These are phyloP conservation scores for Metrosideros polymorpha DNA, from an alignment of 441 rosid species.

Conservation along the genomic window DNA sequence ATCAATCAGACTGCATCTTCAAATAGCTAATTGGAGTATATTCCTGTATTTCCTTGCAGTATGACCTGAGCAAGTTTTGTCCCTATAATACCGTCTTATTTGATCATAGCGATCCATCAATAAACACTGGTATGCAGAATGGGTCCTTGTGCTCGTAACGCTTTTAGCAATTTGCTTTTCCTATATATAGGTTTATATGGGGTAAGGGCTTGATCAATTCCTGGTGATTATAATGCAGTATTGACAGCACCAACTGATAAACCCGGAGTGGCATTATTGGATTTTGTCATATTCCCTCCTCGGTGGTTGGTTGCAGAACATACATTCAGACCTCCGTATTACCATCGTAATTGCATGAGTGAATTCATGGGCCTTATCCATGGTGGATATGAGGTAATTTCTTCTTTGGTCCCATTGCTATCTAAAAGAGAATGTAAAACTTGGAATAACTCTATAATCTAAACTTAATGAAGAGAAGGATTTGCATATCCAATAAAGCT, in stretches of 20 bases:
- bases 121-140: constrained; percentile 61
- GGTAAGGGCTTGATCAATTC: neutral
- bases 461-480: neutral
- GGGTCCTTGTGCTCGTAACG: neutral
- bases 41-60: constrained; percentile 34
- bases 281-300: constrained; percentile 93
- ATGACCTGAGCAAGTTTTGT: constrained; percentile 81
- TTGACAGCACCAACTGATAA: constrained; percentile 96
- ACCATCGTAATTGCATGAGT: constrained; percentile 99
- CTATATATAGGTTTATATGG: neutral
- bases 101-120: constrained; percentile 89
- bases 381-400: constrained; percentile 86
- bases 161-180: neutral
- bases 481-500: neutral
- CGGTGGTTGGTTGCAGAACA: constrained; percentile 97
- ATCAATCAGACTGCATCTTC: neutral
- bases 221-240: constrained; percentile 33
- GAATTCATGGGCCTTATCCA: constrained; percentile 92
- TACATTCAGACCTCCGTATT: constrained; percentile 93
- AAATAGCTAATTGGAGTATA: neutral
- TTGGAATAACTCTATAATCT: neutral
- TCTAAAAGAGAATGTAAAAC: neutral
- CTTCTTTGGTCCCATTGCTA: neutral
- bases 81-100: constrained; percentile 88
- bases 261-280: constrained; percentile 92